Conservation (phyloP, 805 yeast species). For the Kuraishia cidri region DNA sequence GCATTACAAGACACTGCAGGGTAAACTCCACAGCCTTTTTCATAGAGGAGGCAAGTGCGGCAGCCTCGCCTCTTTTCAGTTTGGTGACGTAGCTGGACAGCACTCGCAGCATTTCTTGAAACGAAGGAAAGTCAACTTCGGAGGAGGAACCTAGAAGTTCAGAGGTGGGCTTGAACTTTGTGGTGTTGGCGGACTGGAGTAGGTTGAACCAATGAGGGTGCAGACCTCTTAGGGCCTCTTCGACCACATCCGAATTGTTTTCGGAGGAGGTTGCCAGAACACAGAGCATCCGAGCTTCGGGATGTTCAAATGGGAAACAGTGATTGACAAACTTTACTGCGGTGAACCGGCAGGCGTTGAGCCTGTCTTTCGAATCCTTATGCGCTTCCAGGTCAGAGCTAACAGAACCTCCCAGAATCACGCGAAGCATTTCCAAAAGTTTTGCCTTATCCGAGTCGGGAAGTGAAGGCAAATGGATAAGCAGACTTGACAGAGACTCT, state of each 20-base stretch:
- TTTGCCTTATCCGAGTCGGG: constrained; percentile 25
- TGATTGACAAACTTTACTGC: constrained; percentile 59
- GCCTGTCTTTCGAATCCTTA: no score
- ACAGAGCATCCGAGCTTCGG: constrained; percentile 60
- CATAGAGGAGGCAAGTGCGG: constrained; percentile 21
- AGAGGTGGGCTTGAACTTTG: background rate
- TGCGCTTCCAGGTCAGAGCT: constrained; percentile 9
- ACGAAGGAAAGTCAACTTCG: constrained; percentile 43
- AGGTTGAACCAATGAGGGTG: constrained; percentile 76
- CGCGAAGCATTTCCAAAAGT: constrained; percentile 29
- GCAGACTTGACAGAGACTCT: constrained; percentile 49
- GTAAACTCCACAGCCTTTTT: constrained; percentile 40
- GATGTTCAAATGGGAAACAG: constrained; percentile 56
- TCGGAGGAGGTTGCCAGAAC: constrained; percentile 48
- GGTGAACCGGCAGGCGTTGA: constrained; percentile 49
- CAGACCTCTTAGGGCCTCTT: constrained; percentile 73
- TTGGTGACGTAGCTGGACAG: constrained; percentile 14
- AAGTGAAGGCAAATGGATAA: constrained; percentile 35
- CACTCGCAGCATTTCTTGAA: constrained; percentile 25
- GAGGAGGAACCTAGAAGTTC: constrained; percentile 25
- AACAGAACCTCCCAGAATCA: constrained; percentile 15
- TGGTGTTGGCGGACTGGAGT: constrained; percentile 7
- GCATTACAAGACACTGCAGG: constrained; percentile 55
- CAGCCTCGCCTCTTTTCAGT: constrained; percentile 9
- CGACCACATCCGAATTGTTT: constrained; percentile 65